phyloP scores from a whole-genome alignment of 23 red algal species.

The Gracilaria gracilis region DNA sequence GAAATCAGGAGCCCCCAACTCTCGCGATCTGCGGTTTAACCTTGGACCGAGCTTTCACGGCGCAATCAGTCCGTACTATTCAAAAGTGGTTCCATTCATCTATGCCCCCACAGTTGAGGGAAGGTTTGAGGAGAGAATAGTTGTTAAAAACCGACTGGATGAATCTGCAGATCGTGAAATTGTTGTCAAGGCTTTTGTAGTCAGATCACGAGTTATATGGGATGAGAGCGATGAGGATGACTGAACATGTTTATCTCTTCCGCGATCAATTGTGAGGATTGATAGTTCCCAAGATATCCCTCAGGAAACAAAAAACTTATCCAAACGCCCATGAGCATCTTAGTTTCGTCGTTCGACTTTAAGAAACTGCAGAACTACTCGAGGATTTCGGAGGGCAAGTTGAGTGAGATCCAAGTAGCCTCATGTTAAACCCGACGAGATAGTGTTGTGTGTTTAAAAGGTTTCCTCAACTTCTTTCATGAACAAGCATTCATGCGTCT shows the following conservation, averaged over 20 bases:
- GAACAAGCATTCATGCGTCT: background rate
- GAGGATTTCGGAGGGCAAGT: no score
- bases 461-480: background rate
- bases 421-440: background rate
- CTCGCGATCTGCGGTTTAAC: slow-evolving; percentile 64
- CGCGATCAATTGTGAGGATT: background rate
- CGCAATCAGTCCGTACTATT: slow-evolving; percentile 83
- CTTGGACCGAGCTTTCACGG: slow-evolving; percentile 74
- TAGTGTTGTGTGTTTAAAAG: background rate
- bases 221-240: slow-evolving; percentile 7
- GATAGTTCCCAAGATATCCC: background rate
- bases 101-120: slow-evolving; percentile 82
- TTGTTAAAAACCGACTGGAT: slow-evolving; percentile 85
- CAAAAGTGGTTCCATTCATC: slow-evolving; percentile 88
- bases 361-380: no score
- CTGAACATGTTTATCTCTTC: background rate
- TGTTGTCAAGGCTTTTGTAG: slow-evolving; percentile 83
- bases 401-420: no score
- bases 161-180: slow-evolving; percentile 57
- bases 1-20: slow-evolving; percentile 65
- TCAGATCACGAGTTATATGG: slow-evolving; percentile 1
- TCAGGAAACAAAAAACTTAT: background rate
- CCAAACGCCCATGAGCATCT: background rate
- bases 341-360: no score
- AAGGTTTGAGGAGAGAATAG: slow-evolving; percentile 78